Evolutionary conservation across 495 filamentous ascomycete genomes (phyloP), one percentile per base, ranked within the genome.

Genomic region (Platismatia glauca): DNA sequence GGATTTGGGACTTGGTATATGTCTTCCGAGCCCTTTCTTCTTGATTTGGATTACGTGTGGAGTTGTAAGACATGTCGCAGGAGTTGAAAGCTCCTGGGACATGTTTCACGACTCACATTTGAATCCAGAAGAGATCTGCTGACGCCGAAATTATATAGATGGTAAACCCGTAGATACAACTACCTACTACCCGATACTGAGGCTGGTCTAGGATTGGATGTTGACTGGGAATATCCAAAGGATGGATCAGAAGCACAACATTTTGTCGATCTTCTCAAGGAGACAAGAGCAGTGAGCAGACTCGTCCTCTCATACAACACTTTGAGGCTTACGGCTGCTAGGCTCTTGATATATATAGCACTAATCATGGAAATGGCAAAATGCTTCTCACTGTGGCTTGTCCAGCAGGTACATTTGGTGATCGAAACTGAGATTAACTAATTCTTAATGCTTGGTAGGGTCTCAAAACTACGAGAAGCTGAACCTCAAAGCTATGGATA

Each of bases 371-470:
- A 13, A 9, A 35, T 35, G 71, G 82, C 64, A 86, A 82, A 61
- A 88, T 96, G 71, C 77, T 84, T 16, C 80, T 97, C 63, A 92
- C 88, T 12, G 82, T 95, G 63, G 92, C 93, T 44, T 86, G 78
- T 48, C 79, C 80, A 18, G 80, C 80, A 55, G 74, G 74, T 74
- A 65, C 52, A 62, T 48, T 57, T 35, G 18, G 27, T 20, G 15
- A 2, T 12, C 24, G 6, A 27, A 0, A 6, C 34, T 35, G 6
- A 31, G 4, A 55, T 12, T n/a, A 44, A 2, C 24, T 44, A 60
- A 39, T 57, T 37, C n/a, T 16, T 27, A 56, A 31, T 43, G 70
- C n/a, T 71, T 76, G 8, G 74, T 77, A 38, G 84, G 84, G 6
- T 73, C 87, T 3, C 69, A 74, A 22, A 87, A 95, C 70, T 94